Evolutionary conservation across 108 stramenopile species (phyloP), one percentile per base, ranked within the genome.

Genomic region (Cyclotella baltica): DNA sequence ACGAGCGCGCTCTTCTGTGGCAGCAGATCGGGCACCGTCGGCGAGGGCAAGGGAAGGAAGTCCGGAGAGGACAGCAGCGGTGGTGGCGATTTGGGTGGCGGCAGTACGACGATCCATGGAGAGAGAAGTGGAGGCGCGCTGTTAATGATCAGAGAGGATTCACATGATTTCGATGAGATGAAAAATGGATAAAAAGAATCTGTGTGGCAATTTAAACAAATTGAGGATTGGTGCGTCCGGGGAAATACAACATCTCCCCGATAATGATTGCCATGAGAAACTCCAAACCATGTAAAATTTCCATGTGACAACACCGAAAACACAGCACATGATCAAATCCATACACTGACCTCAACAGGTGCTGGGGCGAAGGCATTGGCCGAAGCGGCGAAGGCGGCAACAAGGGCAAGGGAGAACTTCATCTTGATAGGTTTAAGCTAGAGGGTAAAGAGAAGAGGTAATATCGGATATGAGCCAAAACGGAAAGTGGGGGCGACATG

Each of bases 101-200:
- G 94, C 94, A 53, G 90, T 85, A 85, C 94, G 91, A 74, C 94
- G 94, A 83, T 95, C 94, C 85, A 91, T 88, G 88, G 88, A 88
- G 87, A 94, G 81, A 50, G 89, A 65, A 81, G 92, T 93, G 88
- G 81, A 84, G 80, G 91, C 75, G 67, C 88, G 91, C 89, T 93
- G 72, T 62, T 10, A 65, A 37, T 11, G 67, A 68, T 15, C 4
- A 22, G 68, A 9, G 28, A 47, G 40, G 18, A 50, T 11, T 31
- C 3, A 48, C 1, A 20, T 56, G 28, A 53, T 46, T n/a, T 30
- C 2, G 36, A 53, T 75, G 4, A 43, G 40, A 43, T 43, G 40
- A 13, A 43, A 43, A 6, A 43, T 43, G 13, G 40, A 43, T 8
- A 11, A 11, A 8, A 43, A 43, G 8, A 43, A 11, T 13, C 13